Evolutionary conservation across 768 basidiomycete genomes (phyloP).

Genomic region (Mycena pura): DNA sequence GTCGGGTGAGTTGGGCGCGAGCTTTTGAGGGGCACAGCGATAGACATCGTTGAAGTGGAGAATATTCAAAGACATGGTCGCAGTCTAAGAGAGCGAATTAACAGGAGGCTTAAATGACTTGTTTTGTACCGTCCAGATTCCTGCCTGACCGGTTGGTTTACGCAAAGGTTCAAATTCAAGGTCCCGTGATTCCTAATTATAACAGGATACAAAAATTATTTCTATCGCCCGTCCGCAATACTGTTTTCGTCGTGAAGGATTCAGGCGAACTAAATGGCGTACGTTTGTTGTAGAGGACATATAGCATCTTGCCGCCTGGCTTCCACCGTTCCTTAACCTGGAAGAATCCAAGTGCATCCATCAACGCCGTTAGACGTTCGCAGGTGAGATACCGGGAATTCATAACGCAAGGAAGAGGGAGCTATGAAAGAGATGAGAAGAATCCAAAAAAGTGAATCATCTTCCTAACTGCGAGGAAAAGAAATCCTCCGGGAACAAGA

Average conservation of each 20-base stretch:
- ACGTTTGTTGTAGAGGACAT: conserved; percentile 78
- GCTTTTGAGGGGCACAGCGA: conserved; percentile 78
- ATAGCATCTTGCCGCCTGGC: conserved; percentile 81
- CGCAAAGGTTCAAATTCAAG: background rate
- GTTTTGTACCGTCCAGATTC: no score
- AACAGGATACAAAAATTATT: conserved; percentile 80
- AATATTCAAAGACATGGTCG: conserved; percentile 37
- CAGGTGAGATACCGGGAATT: conserved; percentile 86
- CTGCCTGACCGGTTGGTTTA: no score
- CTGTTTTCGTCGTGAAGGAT: conserved; percentile 58
- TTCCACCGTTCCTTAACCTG: conserved; percentile 68
- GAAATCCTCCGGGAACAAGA: conserved; percentile 57
- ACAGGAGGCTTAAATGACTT: no score
- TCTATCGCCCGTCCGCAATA: conserved; percentile 69
- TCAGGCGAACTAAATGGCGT: conserved; percentile 15
- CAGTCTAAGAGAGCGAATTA: no score
- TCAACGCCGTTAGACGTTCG: conserved; percentile 60
- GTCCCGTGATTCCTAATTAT: no score
- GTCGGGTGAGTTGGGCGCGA: conserved; percentile 54
- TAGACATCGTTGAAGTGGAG: conserved; percentile 87
- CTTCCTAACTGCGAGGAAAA: conserved; percentile 73
- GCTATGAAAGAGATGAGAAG: conserved; percentile 46
- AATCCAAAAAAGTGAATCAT: conserved; percentile 7
- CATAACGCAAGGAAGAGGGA: conserved; percentile 82
- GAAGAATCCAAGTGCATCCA: conserved; percentile 69